phyloP scores from a whole-genome alignment of 768 basidiomycete species.

The Trametes cingulata region DNA sequence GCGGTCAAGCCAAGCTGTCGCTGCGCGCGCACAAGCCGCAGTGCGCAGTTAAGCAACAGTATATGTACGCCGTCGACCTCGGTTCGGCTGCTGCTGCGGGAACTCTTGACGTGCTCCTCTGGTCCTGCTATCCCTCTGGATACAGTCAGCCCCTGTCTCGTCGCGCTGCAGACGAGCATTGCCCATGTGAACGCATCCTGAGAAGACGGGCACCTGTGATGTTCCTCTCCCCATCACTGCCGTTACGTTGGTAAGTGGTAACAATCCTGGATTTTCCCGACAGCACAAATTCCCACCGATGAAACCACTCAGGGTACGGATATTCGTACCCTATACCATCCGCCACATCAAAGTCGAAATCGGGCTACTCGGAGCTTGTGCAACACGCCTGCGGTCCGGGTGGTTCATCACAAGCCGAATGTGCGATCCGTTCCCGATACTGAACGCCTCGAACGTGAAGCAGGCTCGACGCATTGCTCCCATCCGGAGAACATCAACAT shows the following conservation, averaged over 20 bases:
- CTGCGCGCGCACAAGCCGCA: slow-evolving; percentile 16
- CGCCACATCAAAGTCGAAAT: not conserved
- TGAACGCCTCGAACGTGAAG: not conserved
- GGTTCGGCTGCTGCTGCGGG: not conserved
- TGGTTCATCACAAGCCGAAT: slow-evolving; percentile 6
- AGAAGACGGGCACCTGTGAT: not conserved
- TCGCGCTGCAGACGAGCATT: not conserved
- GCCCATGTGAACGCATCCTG: not conserved
- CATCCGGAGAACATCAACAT: not conserved
- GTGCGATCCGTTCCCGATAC: not conserved
- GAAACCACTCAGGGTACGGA: not conserved
- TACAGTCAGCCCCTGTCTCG: not conserved
- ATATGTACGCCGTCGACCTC: slow-evolving; percentile 12
- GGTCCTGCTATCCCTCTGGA: not conserved
- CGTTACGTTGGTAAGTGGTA: slow-evolving; percentile 17
- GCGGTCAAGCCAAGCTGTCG: slow-evolving; percentile 1
- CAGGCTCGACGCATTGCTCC: not conserved
- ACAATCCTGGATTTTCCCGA: slow-evolving; percentile 5
- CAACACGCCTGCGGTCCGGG: not conserved
- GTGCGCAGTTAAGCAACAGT: slow-evolving; percentile 20
- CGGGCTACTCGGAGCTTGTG: not conserved
- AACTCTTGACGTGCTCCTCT: not conserved
- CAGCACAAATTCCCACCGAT: not conserved
- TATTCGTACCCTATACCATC: not conserved
- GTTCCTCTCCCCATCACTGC: slow-evolving; percentile 5